phyloP scores from a whole-genome alignment of 129 eudicot species.

The Erigeron canadensis region DNA sequence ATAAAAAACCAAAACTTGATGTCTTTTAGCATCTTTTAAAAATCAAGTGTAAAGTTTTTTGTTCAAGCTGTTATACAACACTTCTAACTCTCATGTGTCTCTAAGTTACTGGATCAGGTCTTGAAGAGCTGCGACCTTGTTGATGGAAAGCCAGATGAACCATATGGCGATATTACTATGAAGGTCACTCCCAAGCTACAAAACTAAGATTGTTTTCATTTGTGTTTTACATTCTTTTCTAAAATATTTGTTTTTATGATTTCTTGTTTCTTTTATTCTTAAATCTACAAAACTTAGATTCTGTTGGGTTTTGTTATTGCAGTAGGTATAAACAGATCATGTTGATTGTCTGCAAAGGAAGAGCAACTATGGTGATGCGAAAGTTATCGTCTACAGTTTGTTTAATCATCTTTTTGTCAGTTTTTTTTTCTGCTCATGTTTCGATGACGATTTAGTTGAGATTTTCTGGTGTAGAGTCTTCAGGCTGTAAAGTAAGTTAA shows the following conservation, averaged over 20 bases:
- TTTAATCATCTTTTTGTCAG: conserved; percentile 6
- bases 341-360: conserved; percentile 15
- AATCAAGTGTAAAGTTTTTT: not conserved
- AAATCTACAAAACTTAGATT: not conserved
- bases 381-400: conserved; percentile 8
- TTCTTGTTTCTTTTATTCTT: too few species aligned
- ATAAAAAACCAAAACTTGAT: not conserved
- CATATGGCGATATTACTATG: conserved; percentile 58
- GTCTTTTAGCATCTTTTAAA: not conserved
- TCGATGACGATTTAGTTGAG: not conserved
- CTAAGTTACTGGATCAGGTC: conserved; percentile 50
- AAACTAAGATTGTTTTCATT: conserved; percentile 41
- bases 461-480: not conserved
- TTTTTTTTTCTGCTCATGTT: not conserved
- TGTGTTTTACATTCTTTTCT: not conserved
- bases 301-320: conserved; percentile 19
- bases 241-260: not conserved
- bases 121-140: conserved; percentile 57
- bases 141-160: conserved; percentile 60
- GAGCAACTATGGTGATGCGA: not conserved
- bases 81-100: not conserved
- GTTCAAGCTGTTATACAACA: not conserved
- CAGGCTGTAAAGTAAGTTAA: conserved; percentile 10
- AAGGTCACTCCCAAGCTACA: conserved; percentile 60
- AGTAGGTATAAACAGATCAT: conserved; percentile 18